Evolutionary conservation across 805 yeast genomes (phyloP).

Genomic region (Candida tallmaniae): DNA sequence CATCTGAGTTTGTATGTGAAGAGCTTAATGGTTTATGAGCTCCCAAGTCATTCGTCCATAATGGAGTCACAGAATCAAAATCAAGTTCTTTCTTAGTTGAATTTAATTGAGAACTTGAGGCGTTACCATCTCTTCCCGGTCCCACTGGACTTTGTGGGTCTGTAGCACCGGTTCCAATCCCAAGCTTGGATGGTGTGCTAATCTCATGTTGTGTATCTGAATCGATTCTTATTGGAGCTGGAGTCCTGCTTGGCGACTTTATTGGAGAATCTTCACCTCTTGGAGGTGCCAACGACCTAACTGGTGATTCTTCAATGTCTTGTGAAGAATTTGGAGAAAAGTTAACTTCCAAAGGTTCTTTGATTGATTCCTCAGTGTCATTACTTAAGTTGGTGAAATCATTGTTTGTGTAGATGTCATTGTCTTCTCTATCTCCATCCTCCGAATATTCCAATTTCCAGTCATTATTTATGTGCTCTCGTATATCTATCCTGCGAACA

Average conservation of each 20-base stretch:
- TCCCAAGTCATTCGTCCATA: neutral
- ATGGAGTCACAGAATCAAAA: neutral
- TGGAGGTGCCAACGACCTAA: conserved; percentile 9
- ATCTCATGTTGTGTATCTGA: no score
- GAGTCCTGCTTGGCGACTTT: conserved; percentile 4
- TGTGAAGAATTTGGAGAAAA: conserved; percentile 14
- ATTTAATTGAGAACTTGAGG: no score
- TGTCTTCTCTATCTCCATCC: conserved; percentile 38
- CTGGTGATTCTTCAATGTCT: conserved; percentile 8
- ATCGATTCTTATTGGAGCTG: conserved; percentile 12
- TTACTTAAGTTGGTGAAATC: conserved; percentile 12
- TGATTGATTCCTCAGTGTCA: conserved; percentile 1
- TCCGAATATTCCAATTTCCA: conserved; percentile 37
- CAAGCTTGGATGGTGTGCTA: no score
- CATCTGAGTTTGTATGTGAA: conserved; percentile 1
- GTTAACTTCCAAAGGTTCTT: conserved; percentile 9
- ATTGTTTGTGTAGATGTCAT: conserved; percentile 24
- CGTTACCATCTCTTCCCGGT: neutral
- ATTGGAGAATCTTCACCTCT: conserved; percentile 15
- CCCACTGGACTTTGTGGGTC: conserved; percentile 9
- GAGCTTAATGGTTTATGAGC: neutral
- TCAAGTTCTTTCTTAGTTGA: neutral
- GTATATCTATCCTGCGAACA: conserved; percentile 10
- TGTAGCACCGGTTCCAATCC: conserved; percentile 9
- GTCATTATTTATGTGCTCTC: conserved; percentile 30